Conservation (phyloP, 2,329 filamentous ascomycete species). For the Daldinia sp. region DNA sequence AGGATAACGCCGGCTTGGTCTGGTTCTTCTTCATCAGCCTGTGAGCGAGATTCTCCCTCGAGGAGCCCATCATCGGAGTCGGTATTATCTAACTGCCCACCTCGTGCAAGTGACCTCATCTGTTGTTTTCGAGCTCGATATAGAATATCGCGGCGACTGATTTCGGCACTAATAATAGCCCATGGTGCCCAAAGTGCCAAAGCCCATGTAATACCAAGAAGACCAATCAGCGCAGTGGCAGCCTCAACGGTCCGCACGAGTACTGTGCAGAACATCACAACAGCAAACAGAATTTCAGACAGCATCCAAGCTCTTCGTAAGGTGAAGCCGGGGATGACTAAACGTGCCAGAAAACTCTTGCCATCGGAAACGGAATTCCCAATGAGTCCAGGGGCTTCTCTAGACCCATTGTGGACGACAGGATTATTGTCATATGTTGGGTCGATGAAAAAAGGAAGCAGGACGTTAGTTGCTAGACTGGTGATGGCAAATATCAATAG, state of each 20-base stretch:
- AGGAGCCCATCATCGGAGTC: slow-evolving; percentile 46
- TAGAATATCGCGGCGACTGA: slow-evolving; percentile 80
- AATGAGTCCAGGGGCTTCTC: slow-evolving; percentile 50
- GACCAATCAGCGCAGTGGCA: slow-evolving; percentile 81
- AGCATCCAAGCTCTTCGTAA: slow-evolving; percentile 89
- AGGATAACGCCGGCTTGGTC: slow-evolving; percentile 91
- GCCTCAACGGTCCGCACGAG: slow-evolving; percentile 77
- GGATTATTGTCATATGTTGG: slow-evolving; percentile 76
- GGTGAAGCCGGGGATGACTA: slow-evolving; percentile 86
- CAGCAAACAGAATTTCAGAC: slow-evolving; percentile 85
- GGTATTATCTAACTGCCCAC: slow-evolving; percentile 32
- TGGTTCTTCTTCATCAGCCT: slow-evolving; percentile 69
- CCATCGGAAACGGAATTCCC: slow-evolving; percentile 53
- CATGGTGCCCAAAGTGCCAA: slow-evolving; percentile 95
- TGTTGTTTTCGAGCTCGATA: slow-evolving; percentile 57
- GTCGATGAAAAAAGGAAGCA: slow-evolving; percentile 87
- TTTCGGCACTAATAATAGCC: slow-evolving; percentile 93
- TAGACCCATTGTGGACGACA: slow-evolving; percentile 48
- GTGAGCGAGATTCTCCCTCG: slow-evolving; percentile 50
- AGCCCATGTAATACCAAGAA: slow-evolving; percentile 92
- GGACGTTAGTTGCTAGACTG: slow-evolving; percentile 82
- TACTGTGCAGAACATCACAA: slow-evolving; percentile 85
- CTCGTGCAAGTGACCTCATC: slow-evolving; percentile 47
- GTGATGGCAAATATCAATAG: slow-evolving; percentile 89
- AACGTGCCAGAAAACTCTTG: slow-evolving; percentile 65